Conservation (phyloP, 768 basidiomycete genomes). For the Suillus bovinus region DNA sequence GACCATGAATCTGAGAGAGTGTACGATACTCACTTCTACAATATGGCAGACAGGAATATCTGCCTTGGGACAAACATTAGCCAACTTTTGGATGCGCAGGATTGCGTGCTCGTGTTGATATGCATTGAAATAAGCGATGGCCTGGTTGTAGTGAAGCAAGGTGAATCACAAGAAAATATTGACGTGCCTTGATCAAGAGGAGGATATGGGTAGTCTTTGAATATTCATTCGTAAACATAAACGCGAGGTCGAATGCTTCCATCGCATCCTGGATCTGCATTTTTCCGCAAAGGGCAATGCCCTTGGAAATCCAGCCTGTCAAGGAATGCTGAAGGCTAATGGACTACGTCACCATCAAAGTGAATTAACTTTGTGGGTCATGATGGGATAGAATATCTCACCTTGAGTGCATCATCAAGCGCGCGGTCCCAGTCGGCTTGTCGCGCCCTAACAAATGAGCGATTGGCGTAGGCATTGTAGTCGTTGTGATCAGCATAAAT, state of each 20-base stretch:
- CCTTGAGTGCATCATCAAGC: background rate
- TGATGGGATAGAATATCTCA: background rate
- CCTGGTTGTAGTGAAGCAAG: background rate
- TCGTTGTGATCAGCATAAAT: background rate
- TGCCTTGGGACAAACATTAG: background rate
- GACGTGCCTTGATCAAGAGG: background rate
- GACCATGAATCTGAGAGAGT: background rate
- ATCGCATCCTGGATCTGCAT: background rate
- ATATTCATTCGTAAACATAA: background rate
- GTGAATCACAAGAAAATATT: background rate
- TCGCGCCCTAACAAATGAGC: background rate
- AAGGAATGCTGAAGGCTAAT: background rate
- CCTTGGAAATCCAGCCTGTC: background rate
- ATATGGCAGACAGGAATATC: background rate
- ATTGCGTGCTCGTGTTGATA: background rate
- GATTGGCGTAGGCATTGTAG: background rate
- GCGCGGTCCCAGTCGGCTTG: background rate
- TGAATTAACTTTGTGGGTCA: background rate
- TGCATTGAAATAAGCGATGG: background rate
- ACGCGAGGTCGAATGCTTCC: constrained; percentile 1
- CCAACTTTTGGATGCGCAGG: background rate
- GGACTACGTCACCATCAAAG: background rate
- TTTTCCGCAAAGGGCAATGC: background rate
- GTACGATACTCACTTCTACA: background rate
- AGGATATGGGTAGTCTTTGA: background rate